phyloP scores from a whole-genome alignment of 1,284 basidiomycete genomes.

The Cryptococcus hybrid region DNA sequence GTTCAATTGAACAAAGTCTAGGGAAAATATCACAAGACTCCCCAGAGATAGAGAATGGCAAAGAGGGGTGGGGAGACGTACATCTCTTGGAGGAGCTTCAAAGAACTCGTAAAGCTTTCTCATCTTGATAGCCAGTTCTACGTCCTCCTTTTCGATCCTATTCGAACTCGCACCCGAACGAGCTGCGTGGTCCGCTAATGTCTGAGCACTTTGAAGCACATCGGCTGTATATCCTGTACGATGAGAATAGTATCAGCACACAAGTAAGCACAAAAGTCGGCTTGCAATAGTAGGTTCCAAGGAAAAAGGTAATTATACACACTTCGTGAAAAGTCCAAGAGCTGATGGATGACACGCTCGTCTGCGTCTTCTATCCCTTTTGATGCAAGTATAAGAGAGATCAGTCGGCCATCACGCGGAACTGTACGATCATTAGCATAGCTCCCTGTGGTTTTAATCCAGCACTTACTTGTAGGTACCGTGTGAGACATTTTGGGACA shows the following conservation, averaged over 20 bases:
- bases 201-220: conserved; percentile 82
- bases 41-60: background rate
- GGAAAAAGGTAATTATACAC: conserved; percentile 13
- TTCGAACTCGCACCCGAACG: conserved; percentile 55
- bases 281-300: background rate
- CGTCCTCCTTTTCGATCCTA: conserved; percentile 85
- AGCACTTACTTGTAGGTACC: conserved; percentile 9
- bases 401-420: conserved; percentile 86
- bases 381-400: conserved; percentile 87
- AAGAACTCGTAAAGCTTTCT: conserved; percentile 94
- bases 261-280: background rate
- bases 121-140: conserved; percentile 86
- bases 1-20: conserved; percentile 1
- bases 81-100: conserved; percentile 92
- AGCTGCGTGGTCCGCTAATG: conserved; percentile 92
- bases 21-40: background rate
- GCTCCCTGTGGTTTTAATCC: background rate
- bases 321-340: conserved; percentile 93
- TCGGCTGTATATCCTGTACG: conserved; percentile 77
- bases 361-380: conserved; percentile 95
- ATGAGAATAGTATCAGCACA: background rate
- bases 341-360: conserved; percentile 88
- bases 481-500: conserved; percentile 7
- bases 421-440: conserved; percentile 24
- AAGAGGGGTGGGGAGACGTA: conserved; percentile 49